Percentiles rank a stretch among this genome's conserved stretches.
These are phyloP conservation scores for Jaenimonas drosophilae DNA, from an alignment of 208 protist genomes.

Conservation along the genomic window DNA sequence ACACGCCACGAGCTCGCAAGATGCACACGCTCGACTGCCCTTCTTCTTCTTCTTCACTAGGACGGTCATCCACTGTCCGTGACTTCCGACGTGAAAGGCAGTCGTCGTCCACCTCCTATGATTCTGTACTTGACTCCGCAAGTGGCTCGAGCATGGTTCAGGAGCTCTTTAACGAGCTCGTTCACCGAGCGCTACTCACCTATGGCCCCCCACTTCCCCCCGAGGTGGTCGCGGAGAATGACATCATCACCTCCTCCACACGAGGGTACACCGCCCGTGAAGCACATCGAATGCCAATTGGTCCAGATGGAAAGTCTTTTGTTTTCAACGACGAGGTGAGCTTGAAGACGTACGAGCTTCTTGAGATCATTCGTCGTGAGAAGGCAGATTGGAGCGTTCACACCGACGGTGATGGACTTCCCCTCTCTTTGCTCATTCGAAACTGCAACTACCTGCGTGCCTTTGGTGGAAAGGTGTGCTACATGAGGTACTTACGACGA, in stretches of 20 bases:
- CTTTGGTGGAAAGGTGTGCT: constrained; percentile 48
- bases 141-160: constrained; percentile 60
- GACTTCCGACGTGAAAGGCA: no score
- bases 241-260: constrained; percentile 15
- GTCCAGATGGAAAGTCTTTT: constrained; percentile 20
- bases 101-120: no score
- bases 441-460: constrained; percentile 70
- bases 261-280: not conserved
- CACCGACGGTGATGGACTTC: constrained; percentile 53
- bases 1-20: no score
- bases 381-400: constrained; percentile 50
- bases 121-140: constrained; percentile 31
- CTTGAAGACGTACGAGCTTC: constrained; percentile 41
- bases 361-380: constrained; percentile 31
- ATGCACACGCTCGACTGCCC: no score
- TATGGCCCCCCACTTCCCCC: constrained; percentile 73
- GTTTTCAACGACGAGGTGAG: constrained; percentile 63
- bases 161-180: constrained; percentile 52
- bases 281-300: no score
- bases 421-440: constrained; percentile 66
- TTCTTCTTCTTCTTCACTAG: no score
- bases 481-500: constrained; percentile 58
- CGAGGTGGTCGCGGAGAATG: constrained; percentile 48
- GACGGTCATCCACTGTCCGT: no score
- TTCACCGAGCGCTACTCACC: constrained; percentile 39